Base-by-base conservation (phyloP, 2,329 filamentous ascomycete genomes). In the Aureobasidium uvarum region DNA sequence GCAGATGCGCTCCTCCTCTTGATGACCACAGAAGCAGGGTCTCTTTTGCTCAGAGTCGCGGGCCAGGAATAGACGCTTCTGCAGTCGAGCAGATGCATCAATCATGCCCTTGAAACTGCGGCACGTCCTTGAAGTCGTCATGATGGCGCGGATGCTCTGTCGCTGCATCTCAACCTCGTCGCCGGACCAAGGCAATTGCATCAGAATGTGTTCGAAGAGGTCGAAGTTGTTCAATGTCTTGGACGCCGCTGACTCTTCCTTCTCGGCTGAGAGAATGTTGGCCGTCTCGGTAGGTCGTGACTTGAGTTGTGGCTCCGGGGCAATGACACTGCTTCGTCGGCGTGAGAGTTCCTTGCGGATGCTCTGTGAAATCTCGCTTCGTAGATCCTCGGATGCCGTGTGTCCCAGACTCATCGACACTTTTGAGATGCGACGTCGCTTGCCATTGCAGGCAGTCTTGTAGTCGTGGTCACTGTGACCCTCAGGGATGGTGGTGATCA, bases 71-170 rank as follows among this genome's bases (percentile, higher is more conserved):
- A 63, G 14, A 23, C 60, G 60, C 38, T 63, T 63, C 48, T 63
- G 60, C 36, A 63, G 39, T 16, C 60, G 60, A 20, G 60, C 60
- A 36, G 60, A 63, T 8, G 46, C 60, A 45, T 63, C 60, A 13
- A 63, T 63, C 60, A 63, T 63, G 48, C 60, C 60, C n/a, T 63
- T 63, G 60, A 63, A 63, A n/a, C 46, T 52, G 60, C 60, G 60
- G 13, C 46, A 63, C n/a, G 60, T 63, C 31, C 60, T 20, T 6
- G 60, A 54, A 8, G 39, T 54, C 11, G 38, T 63, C 60, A 63
- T 52, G 36, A 63, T 63, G 16, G 60, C n/a, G 16, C 48, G 48
- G 5, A 63, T 63, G 60, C 46, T 63, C 48, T 63, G 36, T 36
- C 60, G 46, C 45, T 54, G 60, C 48, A 11, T 25, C 1, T 45